Conservation (phyloP, 306 rosid species). For the Abrus precatorius region DNA sequence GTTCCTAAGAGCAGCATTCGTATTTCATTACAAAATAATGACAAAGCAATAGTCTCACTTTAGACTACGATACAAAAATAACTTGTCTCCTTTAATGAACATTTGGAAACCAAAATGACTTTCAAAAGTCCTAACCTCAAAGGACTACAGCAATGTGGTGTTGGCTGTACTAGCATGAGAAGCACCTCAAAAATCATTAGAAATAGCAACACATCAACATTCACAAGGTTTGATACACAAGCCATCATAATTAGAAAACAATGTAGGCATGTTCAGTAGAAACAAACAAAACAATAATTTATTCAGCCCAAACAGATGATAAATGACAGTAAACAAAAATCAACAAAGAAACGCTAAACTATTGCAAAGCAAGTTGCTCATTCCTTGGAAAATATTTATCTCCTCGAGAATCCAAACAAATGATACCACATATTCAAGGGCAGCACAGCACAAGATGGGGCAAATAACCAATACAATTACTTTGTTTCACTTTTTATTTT, state of each 20-base stretch:
- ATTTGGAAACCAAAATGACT: conserved; percentile 40
- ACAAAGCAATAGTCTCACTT: conserved; percentile 42
- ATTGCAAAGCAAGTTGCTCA: conserved; percentile 32
- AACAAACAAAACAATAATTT: no score
- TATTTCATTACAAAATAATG: conserved; percentile 34
- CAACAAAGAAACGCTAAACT: background rate
- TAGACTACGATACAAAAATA: conserved; percentile 33
- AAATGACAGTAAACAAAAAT: background rate
- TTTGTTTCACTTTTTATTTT: background rate
- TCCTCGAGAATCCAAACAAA: conserved; percentile 27
- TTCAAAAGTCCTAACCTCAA: conserved; percentile 26
- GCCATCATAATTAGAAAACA: conserved; percentile 24
- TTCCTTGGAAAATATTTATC: conserved; percentile 13
- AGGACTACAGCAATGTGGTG: conserved; percentile 28
- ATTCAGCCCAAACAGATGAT: no score
- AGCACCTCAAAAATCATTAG: conserved; percentile 52
- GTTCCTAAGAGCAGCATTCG: background rate
- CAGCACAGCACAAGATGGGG: conserved; percentile 27
- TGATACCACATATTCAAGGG: conserved; percentile 25
- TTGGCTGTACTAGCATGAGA: conserved; percentile 40
- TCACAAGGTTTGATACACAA: conserved; percentile 33
- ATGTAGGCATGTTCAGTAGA: background rate
- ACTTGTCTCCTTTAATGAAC: conserved; percentile 13
- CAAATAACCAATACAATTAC: conserved; percentile 14
- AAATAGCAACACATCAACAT: conserved; percentile 44